Evolutionary conservation across 2,329 filamentous ascomycete genomes (phyloP), one percentile per base, ranked within the genome.

Genomic region (Aspergillus hiratsukae): DNA sequence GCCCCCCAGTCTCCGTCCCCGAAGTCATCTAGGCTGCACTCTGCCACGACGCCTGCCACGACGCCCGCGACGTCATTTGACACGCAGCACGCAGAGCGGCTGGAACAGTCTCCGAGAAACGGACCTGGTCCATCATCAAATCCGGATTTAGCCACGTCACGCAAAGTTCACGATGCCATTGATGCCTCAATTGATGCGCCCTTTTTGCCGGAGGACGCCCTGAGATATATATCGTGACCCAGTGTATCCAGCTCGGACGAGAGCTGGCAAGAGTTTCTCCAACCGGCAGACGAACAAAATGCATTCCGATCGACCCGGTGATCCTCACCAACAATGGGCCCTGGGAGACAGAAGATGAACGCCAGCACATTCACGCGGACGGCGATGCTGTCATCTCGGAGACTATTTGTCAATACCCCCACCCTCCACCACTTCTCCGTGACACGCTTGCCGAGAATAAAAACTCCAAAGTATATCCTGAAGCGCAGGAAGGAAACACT

Each of bases 371-470:
- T 25, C 48, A 46, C 9, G 23, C 23, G 37, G 53, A 55, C 40
- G 43, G n/a, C 19, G 21, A 45, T 46, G 8, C 27, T 3, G 25
- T 48, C 35, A n/a, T 51, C 27, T 31, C 48, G 14, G 48, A 37
- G 27, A 49, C 41, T 11, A 52, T 48, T 55, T 60, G 53, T 50
- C 23, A 25, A 55, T 59, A 59, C 58, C 57, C 53, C 46, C 25
- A 55, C 17, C 53, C 48, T 23, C 48, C 53, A 51, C 53, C 37
- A 31, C 14, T 37, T 45, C 48, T 55, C 7, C 14, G 48, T 31
- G 48, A 46, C 25, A 27, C 28, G 23, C 48, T n/a, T 46, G 48
- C 9, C 3, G 48, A 51, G 31, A 25, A 51, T 31, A 31, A 40
- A 51, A 23, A 46, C 37, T 55, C 40, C n/a, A 55, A 11, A 28